A percentile compares a stretch with the other conserved stretches of the same genome.
Evolutionary conservation across 768 basidiomycete species (phyloP).

Genomic region (Coprinopsis sp.): DNA sequence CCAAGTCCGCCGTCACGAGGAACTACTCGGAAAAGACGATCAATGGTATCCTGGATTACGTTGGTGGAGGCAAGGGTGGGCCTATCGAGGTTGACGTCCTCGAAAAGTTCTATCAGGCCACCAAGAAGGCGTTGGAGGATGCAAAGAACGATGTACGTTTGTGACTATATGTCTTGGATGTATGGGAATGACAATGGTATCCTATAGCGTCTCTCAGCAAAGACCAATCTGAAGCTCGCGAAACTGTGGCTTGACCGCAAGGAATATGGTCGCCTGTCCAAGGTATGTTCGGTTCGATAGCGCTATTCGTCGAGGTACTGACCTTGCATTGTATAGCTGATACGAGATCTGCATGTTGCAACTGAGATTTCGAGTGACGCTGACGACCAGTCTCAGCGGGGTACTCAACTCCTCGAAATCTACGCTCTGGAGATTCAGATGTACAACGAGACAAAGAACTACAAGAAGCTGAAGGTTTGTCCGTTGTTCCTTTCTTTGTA

Average conservation of each 20-base stretch:
- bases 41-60: conserved; percentile 97
- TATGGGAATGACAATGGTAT: not conserved
- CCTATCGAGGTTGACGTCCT: conserved; percentile 78
- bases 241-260: conserved; percentile 96
- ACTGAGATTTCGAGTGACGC: conserved; percentile 58
- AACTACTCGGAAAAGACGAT: conserved; percentile 99
- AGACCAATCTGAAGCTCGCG: conserved; percentile 95
- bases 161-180: not conserved
- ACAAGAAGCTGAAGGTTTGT: conserved; percentile 88
- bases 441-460: conserved; percentile 95
- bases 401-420: conserved; percentile 92
- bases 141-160: conserved; percentile 87
- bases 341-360: conserved; percentile 68
- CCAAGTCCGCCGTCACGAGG: conserved; percentile 90
- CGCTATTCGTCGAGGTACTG: not conserved
- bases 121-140: conserved; percentile 84
- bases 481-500: not conserved
- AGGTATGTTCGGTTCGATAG: conserved; percentile 41
- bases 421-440: conserved; percentile 99
- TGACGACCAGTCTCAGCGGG: conserved; percentile 86
- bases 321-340: conserved; percentile 43
- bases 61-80: conserved; percentile 83
- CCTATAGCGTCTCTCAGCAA: conserved; percentile 79
- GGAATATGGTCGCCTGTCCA: conserved; percentile 80
- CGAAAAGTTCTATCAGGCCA: conserved; percentile 93